A percentile compares a stretch with the other conserved stretches of the same genome.
Conservation (phyloP, 2,329 filamentous ascomycete genomes). For the Aureobasidium sp. region DNA sequence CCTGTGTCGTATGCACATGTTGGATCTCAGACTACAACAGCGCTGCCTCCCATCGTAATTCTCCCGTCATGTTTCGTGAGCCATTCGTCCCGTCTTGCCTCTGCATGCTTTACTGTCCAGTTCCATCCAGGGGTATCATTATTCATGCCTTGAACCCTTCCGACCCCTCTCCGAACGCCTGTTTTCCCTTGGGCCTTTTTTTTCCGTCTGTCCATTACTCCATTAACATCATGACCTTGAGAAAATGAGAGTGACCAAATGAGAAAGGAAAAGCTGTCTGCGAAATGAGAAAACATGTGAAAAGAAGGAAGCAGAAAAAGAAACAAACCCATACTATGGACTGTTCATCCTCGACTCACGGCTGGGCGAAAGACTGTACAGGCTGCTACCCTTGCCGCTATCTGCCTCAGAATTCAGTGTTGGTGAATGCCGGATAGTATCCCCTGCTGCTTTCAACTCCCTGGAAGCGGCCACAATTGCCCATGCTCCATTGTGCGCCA, state of each 20-base stretch:
- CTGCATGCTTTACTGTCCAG: constrained; percentile 12
- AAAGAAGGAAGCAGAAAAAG: background rate
- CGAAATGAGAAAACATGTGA: background rate
- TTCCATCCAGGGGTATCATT: constrained; percentile 1
- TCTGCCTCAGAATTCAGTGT: constrained; percentile 31
- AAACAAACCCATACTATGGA: background rate
- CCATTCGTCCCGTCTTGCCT: background rate
- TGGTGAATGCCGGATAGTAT: constrained; percentile 40
- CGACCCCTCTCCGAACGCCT: constrained; percentile 5
- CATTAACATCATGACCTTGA: background rate
- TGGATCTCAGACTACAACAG: background rate
- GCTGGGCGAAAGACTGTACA: too few species aligned
- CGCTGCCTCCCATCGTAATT: constrained; percentile 7
- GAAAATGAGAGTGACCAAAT: background rate
- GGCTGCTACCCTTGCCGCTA: too few species aligned
- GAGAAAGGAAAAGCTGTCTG: background rate
- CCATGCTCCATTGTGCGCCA: constrained; percentile 32
- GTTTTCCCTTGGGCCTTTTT: background rate
- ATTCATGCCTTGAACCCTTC: background rate
- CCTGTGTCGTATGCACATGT: constrained; percentile 4
- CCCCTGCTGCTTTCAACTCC: constrained; percentile 42
- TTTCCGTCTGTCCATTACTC: background rate
- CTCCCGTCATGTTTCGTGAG: constrained; percentile 5
- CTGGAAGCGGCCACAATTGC: constrained; percentile 38
- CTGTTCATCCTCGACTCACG: too few species aligned